Conservation (phyloP, 2,329 filamentous ascomycete species). For the Nemania bipapillata region DNA sequence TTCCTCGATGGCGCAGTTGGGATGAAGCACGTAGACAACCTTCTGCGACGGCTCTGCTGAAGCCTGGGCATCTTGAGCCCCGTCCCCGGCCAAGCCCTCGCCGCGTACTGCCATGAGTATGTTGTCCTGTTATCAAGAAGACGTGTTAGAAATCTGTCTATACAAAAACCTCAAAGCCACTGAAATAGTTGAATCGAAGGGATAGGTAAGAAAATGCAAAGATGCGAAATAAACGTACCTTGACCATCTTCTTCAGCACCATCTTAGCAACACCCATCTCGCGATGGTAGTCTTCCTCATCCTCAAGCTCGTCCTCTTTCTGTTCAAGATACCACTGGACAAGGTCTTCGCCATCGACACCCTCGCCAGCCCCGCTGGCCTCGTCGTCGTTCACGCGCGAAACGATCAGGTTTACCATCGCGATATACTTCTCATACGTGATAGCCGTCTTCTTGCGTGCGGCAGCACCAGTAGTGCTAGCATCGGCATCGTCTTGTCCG, state of each 20-base stretch:
- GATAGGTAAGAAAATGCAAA: slow-evolving; percentile 5
- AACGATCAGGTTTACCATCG: slow-evolving; percentile 87
- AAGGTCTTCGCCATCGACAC: slow-evolving; percentile 83
- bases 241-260: slow-evolving; percentile 95
- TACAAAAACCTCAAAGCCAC: not conserved
- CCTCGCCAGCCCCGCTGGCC: slow-evolving; percentile 74
- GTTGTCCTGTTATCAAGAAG: slow-evolving; percentile 71
- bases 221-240: slow-evolving; percentile 68
- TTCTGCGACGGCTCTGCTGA: slow-evolving; percentile 59
- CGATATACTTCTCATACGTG: slow-evolving; percentile 93
- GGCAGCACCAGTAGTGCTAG: slow-evolving; percentile 52
- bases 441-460: slow-evolving; percentile 79
- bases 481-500: slow-evolving; percentile 56
- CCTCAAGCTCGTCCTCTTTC: slow-evolving; percentile 83
- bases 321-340: slow-evolving; percentile 92
- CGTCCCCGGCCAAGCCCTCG: slow-evolving; percentile 65
- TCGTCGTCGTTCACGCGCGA: slow-evolving; percentile 87
- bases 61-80: slow-evolving; percentile 49
- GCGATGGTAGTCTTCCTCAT: slow-evolving; percentile 80
- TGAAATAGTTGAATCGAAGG: not conserved
- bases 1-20: slow-evolving; percentile 87
- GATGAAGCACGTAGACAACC: slow-evolving; percentile 88
- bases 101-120: slow-evolving; percentile 84
- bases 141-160: slow-evolving; percentile 45
- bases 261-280: slow-evolving; percentile 66